Evolutionary conservation across 1,284 basidiomycete genomes (phyloP).

Genomic region (Laetiporus sulphureus): DNA sequence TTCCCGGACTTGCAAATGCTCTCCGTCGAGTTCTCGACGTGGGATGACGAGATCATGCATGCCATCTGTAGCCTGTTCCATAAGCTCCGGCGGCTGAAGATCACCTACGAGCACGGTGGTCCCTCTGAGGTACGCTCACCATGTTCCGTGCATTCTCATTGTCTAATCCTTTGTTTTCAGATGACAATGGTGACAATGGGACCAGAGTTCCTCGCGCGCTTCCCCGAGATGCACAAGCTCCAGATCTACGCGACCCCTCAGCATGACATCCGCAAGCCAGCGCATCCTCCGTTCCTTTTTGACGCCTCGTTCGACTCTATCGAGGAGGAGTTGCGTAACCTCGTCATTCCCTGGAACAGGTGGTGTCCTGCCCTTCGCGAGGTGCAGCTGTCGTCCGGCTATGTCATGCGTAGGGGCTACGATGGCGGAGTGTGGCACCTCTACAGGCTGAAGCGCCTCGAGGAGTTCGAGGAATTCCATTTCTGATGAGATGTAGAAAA

Average conservation of each 20-base stretch:
- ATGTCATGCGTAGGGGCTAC: constrained; percentile 14
- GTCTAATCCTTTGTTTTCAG: constrained; percentile 8
- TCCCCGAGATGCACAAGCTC: constrained; percentile 20
- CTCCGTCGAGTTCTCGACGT: constrained; percentile 19
- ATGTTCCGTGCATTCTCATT: background rate
- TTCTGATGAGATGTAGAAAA: background rate
- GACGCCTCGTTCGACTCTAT: constrained; percentile 19
- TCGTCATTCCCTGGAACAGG: constrained; percentile 25
- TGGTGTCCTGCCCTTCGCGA: constrained; percentile 19
- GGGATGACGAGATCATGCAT: constrained; percentile 26
- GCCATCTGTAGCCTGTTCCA: constrained; percentile 22
- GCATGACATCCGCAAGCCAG: constrained; percentile 6
- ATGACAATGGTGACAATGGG: constrained; percentile 22
- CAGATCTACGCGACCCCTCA: constrained; percentile 16
- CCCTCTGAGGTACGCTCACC: constrained; percentile 19
- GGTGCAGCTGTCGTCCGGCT: constrained; percentile 21
- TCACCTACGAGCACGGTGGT: constrained; percentile 18
- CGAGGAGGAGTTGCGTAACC: constrained; percentile 23
- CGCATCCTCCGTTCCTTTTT: constrained; percentile 15
- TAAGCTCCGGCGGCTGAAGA: constrained; percentile 20
- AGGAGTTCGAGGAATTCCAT: background rate
- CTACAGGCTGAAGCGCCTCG: background rate
- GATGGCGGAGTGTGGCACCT: constrained; percentile 11
- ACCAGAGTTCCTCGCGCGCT: constrained; percentile 20
- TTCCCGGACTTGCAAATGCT: constrained; percentile 21